Conservation (phyloP, 768 basidiomycete genomes). For the Amylocystis lapponica region DNA sequence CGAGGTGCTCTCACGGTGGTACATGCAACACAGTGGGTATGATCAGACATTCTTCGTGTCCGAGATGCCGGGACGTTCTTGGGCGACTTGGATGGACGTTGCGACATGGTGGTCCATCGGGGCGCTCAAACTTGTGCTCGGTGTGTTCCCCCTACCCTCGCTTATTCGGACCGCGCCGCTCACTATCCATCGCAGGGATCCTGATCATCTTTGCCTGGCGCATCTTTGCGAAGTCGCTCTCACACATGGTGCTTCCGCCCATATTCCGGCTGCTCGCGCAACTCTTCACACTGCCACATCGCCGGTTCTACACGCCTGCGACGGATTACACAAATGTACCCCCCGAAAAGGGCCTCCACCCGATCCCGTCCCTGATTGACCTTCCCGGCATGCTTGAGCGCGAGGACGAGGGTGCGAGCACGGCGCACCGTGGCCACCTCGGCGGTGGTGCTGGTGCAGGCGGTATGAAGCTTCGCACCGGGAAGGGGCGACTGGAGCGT, state of each 20-base stretch:
- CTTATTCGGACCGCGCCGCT: neutral
- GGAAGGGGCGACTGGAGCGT: too few relatives aligned
- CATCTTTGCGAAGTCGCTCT: slow-evolving; percentile 69
- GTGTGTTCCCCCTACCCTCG: slow-evolving; percentile 21
- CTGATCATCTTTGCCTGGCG: slow-evolving; percentile 83
- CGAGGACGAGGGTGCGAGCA: slow-evolving; percentile 20
- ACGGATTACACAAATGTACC: slow-evolving; percentile 80
- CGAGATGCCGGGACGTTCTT: slow-evolving; percentile 57
- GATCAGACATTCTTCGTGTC: slow-evolving; percentile 22
- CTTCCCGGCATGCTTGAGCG: slow-evolving; percentile 39
- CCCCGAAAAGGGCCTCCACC: slow-evolving; percentile 51
- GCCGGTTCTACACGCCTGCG: slow-evolving; percentile 87
- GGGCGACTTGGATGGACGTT: slow-evolving; percentile 30
- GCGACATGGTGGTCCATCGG: slow-evolving; percentile 33
- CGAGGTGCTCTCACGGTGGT: slow-evolving; percentile 66
- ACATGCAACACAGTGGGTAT: slow-evolving; percentile 37
- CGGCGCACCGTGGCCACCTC: slow-evolving; percentile 11
- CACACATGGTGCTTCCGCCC: slow-evolving; percentile 76
- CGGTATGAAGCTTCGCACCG: slow-evolving; percentile 8
- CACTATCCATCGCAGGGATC: slow-evolving; percentile 46
- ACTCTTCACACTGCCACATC: slow-evolving; percentile 66
- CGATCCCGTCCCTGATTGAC: slow-evolving; percentile 85
- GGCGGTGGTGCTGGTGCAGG: slow-evolving; percentile 3
- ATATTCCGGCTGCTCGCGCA: slow-evolving; percentile 72
- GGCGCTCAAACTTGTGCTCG: slow-evolving; percentile 34